phyloP scores from a whole-genome alignment of 305 asterid species.

The Coffea humblotiana region DNA sequence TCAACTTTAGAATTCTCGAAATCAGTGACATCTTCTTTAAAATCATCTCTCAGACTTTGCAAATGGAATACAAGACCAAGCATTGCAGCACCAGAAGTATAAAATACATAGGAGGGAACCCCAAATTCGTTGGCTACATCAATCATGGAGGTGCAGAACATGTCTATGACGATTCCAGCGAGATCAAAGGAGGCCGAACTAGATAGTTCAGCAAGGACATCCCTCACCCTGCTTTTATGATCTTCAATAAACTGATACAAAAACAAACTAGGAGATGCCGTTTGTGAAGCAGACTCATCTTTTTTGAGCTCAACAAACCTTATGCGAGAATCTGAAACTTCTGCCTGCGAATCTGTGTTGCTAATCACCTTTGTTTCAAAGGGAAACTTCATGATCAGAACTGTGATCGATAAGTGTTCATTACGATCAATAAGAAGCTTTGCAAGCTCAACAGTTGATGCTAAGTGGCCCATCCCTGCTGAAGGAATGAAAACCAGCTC shows the following conservation, averaged over 20 bases:
- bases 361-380: constrained; percentile 1
- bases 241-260: neutral
- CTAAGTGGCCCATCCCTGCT: constrained; percentile 31
- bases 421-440: constrained; percentile 32
- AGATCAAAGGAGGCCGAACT: neutral
- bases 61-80: neutral
- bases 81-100: too few species aligned
- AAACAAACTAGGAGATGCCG: neutral
- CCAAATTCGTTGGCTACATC: constrained; percentile 4
- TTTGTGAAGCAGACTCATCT: neutral
- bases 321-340: constrained; percentile 18
- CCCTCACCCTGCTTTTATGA: constrained; percentile 23
- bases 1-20: constrained; percentile 10
- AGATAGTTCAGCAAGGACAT: constrained; percentile 23
- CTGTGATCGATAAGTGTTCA: constrained; percentile 26
- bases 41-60: constrained; percentile 16
- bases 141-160: constrained; percentile 23
- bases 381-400: constrained; percentile 25
- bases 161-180: constrained; percentile 21
- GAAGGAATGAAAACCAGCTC: constrained; percentile 37
- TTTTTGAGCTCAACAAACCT: constrained; percentile 20
- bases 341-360: neutral
- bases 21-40: neutral
- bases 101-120: too few species aligned
- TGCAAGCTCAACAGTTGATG: constrained; percentile 31